Conservation (phyloP, 108 stramenopile genomes). For the Cyclotella choctawhatcheeana region DNA sequence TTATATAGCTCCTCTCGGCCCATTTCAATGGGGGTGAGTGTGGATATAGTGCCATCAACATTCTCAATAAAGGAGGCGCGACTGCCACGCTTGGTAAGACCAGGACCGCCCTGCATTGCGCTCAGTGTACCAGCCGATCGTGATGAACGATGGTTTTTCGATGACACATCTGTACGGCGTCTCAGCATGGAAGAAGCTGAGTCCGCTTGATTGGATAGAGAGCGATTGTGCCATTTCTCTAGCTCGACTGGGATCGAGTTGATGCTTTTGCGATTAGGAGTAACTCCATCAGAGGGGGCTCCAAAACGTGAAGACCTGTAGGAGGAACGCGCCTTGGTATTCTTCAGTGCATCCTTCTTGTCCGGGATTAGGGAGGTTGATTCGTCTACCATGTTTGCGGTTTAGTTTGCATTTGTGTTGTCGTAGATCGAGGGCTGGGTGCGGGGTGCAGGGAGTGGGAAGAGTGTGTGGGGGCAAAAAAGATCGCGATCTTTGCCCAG, state of each 20-base stretch:
- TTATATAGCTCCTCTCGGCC: conserved; percentile 85
- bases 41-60: conserved; percentile 32
- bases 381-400: too few relatives aligned
- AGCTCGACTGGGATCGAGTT: conserved; percentile 31
- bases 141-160: neutral
- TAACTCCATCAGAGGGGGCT: conserved; percentile 3
- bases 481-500: too few relatives aligned
- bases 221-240: conserved; percentile 31
- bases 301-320: conserved; percentile 11
- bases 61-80: conserved; percentile 40
- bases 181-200: conserved; percentile 3
- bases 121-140: conserved; percentile 2
- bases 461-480: too few relatives aligned
- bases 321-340: too few relatives aligned
- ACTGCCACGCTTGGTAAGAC: neutral
- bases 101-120: conserved; percentile 8
- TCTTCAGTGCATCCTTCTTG: too few relatives aligned
- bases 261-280: conserved; percentile 24
- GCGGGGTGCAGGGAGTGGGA: too few relatives aligned
- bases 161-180: neutral
- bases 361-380: too few relatives aligned
- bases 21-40: conserved; percentile 70
- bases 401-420: too few relatives aligned
- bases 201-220: conserved; percentile 26
- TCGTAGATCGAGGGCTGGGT: too few relatives aligned